Base-by-base conservation (phyloP, 2,329 filamentous ascomycete genomes). In the Aspergillus tamarii region DNA sequence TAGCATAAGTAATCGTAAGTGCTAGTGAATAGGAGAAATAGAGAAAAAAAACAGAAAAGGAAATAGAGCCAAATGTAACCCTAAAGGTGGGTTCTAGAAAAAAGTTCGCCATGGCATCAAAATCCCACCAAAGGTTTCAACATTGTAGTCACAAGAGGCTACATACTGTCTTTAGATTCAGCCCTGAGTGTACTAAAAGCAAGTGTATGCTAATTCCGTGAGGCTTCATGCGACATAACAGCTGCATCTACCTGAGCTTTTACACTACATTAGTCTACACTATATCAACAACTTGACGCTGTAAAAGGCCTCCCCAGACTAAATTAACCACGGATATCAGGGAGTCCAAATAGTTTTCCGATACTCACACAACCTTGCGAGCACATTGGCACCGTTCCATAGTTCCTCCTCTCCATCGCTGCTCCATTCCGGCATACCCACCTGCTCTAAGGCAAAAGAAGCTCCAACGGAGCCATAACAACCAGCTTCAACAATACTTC, bases 401-500 rank as follows among this genome's bases (percentile, higher is more conserved):
- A 67, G 26, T 43, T 73, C 70, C 14, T 48, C 23, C 6, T 57
- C 63, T 3, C 16, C 41, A 21, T 53, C 48, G 10, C 34, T 32
- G 41, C 16, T 53, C 16, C 0, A 34, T 16, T 53, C 56, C 19
- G 75, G 73, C 50, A 74, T 63, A 0, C 76, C 75, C 5, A 77
- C 72, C 59, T 79, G 71, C 59, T 72, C 71, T 9, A 71, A 14
- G 3, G 72, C 72, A 68, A 76, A 77, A 10, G 75, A 77, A 7
- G 75, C 74, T 6, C 70, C 75, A 8, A 79, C 75, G 12, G 71
- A 66, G 1, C 74, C 77, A 53, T 75, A 71, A 45, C 68, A 72
- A n/a, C 70, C 70, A 6, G 76, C 73, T 26, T 73, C 54, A 1
- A 69, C n/a, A 1, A 67, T 30, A 66, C 71, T 65, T 9, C 32